phyloP scores from a whole-genome alignment of 495 filamentous ascomycete genomes.

The Penicillium mononematosum region DNA sequence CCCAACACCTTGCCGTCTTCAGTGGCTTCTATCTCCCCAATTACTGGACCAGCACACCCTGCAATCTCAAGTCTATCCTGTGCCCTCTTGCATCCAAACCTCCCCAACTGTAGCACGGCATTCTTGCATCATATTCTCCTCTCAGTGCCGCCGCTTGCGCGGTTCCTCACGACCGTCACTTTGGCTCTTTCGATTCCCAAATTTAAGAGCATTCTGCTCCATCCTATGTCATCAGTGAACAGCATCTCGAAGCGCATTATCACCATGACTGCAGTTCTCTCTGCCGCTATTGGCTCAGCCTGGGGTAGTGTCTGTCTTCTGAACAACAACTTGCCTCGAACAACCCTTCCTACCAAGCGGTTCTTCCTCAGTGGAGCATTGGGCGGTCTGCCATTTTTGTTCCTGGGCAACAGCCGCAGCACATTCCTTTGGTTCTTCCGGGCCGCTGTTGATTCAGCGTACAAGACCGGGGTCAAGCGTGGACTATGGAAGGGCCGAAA shows the following conservation, averaged over 20 bases:
- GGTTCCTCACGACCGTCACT: conserved; percentile 71
- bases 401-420: conserved; percentile 62
- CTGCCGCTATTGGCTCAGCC: conserved; percentile 71
- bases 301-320: conserved; percentile 91
- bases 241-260: conserved; percentile 60
- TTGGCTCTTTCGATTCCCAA: conserved; percentile 65
- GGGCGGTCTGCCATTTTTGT: conserved; percentile 75
- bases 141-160: conserved; percentile 73
- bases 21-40: conserved; percentile 67
- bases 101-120: conserved; percentile 82
- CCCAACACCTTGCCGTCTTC: conserved; percentile 61
- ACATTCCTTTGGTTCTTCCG: conserved; percentile 70
- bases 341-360: conserved; percentile 72
- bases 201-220: conserved; percentile 61
- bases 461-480: conserved; percentile 88
- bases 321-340: conserved; percentile 70
- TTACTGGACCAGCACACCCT: conserved; percentile 82
- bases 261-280: conserved; percentile 69
- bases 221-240: conserved; percentile 65
- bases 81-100: conserved; percentile 83
- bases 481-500: conserved; percentile 77
- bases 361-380: conserved; percentile 87
- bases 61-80: conserved; percentile 79
- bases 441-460: conserved; percentile 71
- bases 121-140: conserved; percentile 80